These are phyloP conservation scores for Quercus gilva DNA, from an alignment of 306 rosid genomes.

Conservation along the genomic window DNA sequence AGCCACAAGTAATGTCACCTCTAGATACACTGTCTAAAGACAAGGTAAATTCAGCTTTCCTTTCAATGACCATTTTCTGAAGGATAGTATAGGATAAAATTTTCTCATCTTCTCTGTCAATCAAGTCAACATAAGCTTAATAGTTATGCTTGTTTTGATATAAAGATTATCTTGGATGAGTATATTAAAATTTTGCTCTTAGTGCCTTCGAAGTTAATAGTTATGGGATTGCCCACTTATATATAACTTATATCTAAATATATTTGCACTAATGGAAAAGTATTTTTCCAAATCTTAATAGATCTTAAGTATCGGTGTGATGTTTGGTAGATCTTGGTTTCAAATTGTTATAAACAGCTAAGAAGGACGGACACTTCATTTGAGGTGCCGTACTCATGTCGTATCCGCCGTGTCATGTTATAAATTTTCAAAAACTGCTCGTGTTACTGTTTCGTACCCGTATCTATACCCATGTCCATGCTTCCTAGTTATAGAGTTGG, in stretches of 20 bases:
- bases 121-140: background rate
- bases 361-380: too few species aligned
- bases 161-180: background rate
- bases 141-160: background rate
- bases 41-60: constrained; percentile 52
- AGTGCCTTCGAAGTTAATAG: background rate
- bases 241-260: background rate
- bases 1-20: constrained; percentile 82
- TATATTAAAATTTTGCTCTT: background rate
- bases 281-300: background rate
- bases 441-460: too few species aligned
- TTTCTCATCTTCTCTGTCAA: background rate
- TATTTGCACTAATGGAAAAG: background rate
- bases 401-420: too few species aligned
- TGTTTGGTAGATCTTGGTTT: background rate
- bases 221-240: background rate
- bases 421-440: too few species aligned
- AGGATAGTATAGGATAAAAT: background rate
- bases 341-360: background rate
- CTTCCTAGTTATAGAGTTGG: too few species aligned
- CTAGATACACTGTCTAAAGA: constrained; percentile 74
- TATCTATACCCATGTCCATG: too few species aligned
- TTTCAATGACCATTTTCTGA: constrained; percentile 14
- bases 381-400: too few species aligned
- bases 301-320: background rate